Evolutionary conservation across 2,329 filamentous ascomycete species (phyloP).

Genomic region (Aureobasidium sp.): DNA sequence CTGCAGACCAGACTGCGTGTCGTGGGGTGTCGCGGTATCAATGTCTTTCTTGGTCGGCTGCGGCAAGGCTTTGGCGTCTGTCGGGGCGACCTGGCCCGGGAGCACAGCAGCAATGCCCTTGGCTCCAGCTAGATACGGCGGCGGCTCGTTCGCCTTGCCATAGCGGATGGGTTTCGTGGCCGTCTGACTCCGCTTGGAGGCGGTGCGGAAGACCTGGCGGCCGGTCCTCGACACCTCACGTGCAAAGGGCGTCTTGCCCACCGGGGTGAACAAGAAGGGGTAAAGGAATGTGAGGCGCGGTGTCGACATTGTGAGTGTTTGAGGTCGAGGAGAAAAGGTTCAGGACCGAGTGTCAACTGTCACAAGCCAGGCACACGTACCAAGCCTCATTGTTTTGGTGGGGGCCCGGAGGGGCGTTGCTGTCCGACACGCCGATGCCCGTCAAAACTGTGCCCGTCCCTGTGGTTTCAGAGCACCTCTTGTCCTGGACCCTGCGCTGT

Average conservation of each 20-base stretch:
- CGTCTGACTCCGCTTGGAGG: slow-evolving; percentile 24
- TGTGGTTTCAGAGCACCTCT: background rate
- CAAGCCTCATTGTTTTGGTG: slow-evolving; percentile 4
- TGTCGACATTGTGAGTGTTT: slow-evolving; percentile 31
- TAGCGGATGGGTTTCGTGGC: slow-evolving; percentile 35
- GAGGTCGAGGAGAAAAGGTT: background rate
- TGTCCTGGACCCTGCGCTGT: background rate
- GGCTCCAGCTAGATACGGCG: slow-evolving; percentile 30
- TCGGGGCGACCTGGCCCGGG: background rate
- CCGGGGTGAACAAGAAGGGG: slow-evolving; percentile 37
- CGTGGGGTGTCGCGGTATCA: background rate
- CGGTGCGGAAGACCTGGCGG: slow-evolving; percentile 28
- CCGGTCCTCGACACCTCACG: slow-evolving; percentile 23
- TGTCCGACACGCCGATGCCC: background rate
- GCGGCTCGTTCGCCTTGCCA: slow-evolving; percentile 42
- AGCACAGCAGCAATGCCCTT: slow-evolving; percentile 17
- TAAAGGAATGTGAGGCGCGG: slow-evolving; percentile 42
- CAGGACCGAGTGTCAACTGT: background rate
- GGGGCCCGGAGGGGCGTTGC: background rate
- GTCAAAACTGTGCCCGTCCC: background rate
- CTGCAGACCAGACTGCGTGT: background rate
- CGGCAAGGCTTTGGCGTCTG: slow-evolving; percentile 18
- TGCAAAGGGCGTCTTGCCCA: slow-evolving; percentile 21
- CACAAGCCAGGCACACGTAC: background rate
- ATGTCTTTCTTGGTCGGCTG: slow-evolving; percentile 9